Evolutionary conservation across 257 asterid species (phyloP).

Genomic region (Salvia splendens): DNA sequence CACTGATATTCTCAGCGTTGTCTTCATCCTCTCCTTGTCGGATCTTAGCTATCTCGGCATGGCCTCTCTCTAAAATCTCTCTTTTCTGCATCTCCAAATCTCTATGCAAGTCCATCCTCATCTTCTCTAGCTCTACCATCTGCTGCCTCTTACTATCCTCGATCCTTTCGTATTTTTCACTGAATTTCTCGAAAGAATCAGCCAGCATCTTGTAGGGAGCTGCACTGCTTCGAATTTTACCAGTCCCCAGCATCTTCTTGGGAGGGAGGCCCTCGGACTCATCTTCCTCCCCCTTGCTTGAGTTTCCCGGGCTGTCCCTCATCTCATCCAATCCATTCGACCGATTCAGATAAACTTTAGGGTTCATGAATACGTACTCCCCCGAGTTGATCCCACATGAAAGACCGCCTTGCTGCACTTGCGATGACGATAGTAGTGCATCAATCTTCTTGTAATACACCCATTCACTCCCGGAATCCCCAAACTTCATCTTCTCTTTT

Average conservation of each 20-base stretch:
- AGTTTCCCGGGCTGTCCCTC: conserved; percentile 77
- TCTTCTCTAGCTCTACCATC: conserved; percentile 75
- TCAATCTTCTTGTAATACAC: conserved; percentile 85
- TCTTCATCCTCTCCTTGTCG: conserved; percentile 65
- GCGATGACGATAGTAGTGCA: conserved; percentile 44
- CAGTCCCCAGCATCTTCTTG: conserved; percentile 42
- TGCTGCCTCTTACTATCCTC: conserved; percentile 80
- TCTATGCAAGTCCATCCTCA: conserved; percentile 80
- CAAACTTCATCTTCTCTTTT: conserved; percentile 70
- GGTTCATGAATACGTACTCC: conserved; percentile 63
- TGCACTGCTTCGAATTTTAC: conserved; percentile 24
- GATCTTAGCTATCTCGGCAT: conserved; percentile 75
- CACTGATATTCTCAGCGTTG: conserved; percentile 52
- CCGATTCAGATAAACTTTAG: conserved; percentile 50
- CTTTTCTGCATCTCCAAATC: conserved; percentile 79
- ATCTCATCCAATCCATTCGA: conserved; percentile 75
- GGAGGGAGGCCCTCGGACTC: conserved; percentile 57
- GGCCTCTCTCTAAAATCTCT: conserved; percentile 81
- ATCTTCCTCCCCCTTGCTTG: conserved; percentile 47
- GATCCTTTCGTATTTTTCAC: conserved; percentile 73
- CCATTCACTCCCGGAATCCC: conserved; percentile 55
- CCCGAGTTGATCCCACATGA: conserved; percentile 84
- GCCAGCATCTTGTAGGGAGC: conserved; percentile 65
- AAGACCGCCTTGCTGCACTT: conserved; percentile 59
- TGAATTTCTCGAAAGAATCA: conserved; percentile 71